Base-by-base conservation (phyloP, 208 protist genomes). In the Polymyxa betae region DNA sequence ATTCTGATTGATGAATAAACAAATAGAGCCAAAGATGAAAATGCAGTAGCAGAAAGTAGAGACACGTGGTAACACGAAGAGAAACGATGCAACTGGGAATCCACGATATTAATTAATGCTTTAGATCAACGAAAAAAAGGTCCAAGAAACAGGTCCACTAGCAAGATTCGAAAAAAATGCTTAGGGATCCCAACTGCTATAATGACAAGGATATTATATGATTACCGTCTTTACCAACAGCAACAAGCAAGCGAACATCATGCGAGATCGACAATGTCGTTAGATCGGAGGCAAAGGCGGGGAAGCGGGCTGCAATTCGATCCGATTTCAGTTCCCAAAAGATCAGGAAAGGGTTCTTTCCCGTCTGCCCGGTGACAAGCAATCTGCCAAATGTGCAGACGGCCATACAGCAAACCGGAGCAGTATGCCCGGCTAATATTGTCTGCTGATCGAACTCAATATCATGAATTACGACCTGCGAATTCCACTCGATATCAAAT, bases 381-480 rank as follows among this genome's bases (percentile, higher is more conserved):
- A 82, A n/a, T 20, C 72, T 5, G 35, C 10, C n/a, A 43, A 82
- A 82, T 38, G 72, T 5, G 35, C 72, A 82, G 16, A 82, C 35
- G 40, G 72, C n/a, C 16, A 82, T 20, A n/a, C 5, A 5, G 40
- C 72, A 82, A 35, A 82, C 40, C 5, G 5, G 10, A 5, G 5
- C n/a, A 35, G 72, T 82, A 82, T 82, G 72, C n/a, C 72, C 72
- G 10, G 72, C 40, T n/a, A 82, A n/a, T 5, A 82, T 82, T 5
- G 40, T 82, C n/a, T 82, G 72, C 72, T 82, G 35, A 43, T 82
- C 72, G n/a, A 43, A 45, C 72, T 35, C 72, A n/a, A 82, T 35
- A 82, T 82, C 72, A 43, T 82, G 72, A 82, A 35, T 35, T 20
- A 82, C n/a, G n/a, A 82, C n/a, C 72, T 82, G 35, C 5, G 12